Conservation (phyloP, 768 basidiomycete genomes). For the Grammothele lineata region DNA sequence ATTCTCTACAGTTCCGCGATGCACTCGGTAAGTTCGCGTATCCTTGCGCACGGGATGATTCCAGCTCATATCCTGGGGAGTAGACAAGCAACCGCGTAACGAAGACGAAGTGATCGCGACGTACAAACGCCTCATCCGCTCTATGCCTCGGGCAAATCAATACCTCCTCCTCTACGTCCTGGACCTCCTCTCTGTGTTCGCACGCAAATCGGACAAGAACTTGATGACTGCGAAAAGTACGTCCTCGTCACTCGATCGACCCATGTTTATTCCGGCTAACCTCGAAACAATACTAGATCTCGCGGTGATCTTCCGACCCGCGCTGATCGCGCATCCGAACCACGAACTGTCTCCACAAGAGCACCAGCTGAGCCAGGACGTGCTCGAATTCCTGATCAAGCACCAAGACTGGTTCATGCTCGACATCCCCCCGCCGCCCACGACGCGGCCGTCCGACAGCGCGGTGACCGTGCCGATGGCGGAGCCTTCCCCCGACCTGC, state of each 20-base stretch:
- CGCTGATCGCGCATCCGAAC: slow-evolving; percentile 82
- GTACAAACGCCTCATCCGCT: slow-evolving; percentile 81
- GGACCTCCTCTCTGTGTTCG: slow-evolving; percentile 93
- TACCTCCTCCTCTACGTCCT: slow-evolving; percentile 97
- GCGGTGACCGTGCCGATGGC: slow-evolving; percentile 16
- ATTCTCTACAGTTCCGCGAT: slow-evolving; percentile 64
- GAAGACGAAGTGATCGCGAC: slow-evolving; percentile 69
- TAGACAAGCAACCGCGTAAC: slow-evolving; percentile 65
- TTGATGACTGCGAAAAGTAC: slow-evolving; percentile 92
- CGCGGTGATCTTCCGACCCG: slow-evolving; percentile 96
- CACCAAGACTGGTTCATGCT: slow-evolving; percentile 95
- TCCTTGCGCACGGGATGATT: background rate
- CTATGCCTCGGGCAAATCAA: slow-evolving; percentile 85
- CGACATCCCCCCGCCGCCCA: slow-evolving; percentile 72
- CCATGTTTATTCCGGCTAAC: background rate
- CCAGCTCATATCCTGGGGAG: slow-evolving; percentile 19
- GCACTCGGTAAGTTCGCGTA: slow-evolving; percentile 51
- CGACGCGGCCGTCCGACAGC: slow-evolving; percentile 15
- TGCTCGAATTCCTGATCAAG: slow-evolving; percentile 94
- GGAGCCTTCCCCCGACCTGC: slow-evolving; percentile 29
- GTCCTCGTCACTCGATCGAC: slow-evolving; percentile 27
- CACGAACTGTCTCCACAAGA: slow-evolving; percentile 86
- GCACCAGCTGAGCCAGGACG: slow-evolving; percentile 82
- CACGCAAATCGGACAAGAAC: slow-evolving; percentile 86
- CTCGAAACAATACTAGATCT: slow-evolving; percentile 53